Evolutionary conservation across 2,329 filamentous ascomycete species (phyloP), one percentile per base, ranked within the genome.

Genomic region (Camptophora hylomeconis): DNA sequence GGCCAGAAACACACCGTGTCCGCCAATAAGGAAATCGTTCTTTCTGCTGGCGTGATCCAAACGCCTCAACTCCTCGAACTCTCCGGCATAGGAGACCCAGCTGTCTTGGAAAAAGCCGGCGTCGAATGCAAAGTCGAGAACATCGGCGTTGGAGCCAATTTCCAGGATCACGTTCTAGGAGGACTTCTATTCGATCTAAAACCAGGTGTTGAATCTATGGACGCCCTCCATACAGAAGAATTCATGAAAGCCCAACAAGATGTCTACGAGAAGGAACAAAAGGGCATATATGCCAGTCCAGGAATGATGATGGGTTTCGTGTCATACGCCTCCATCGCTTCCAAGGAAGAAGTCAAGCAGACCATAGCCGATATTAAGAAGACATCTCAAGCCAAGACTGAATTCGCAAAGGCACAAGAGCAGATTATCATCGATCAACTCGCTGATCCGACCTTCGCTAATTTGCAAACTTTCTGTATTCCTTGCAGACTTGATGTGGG

Each of bases 11-110:
- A 54, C 27, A 42, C 44, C 4, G 47, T 57, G 3, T 56, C 38
- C 7, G 53, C 43, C 38, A 45, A 40, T 14, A 46, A 48, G 28
- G 72, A 77, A 40, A 59, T 75, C 7, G 61, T 79, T 20, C 47
- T 79, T 2, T 64, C 65, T 4, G 70, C 69, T 1, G 74, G 74
- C 0, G 64, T 59, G 16, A 53, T 68, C 21, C 62, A 65, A 44
- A 72, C 66, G 7, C 73, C 63, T 4, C 69, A 66, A 48, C 53
- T 72, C 10, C 60, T 68, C n/a, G 72, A 77, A 38, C 52, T 75
- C 2, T 75, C 69, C 0, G 72, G 73, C 0, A 60, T 78, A 20
- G 73, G 73, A 3, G 53, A 58, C 24, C 50, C 53, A 3, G 44
- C 53, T 0, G 41, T 66, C 5, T 50, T 69, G 4, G 38, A 52